Evolutionary conservation across 2,329 filamentous ascomycete genomes (phyloP).

Genomic region (Calonectria pseudoturangicola): DNA sequence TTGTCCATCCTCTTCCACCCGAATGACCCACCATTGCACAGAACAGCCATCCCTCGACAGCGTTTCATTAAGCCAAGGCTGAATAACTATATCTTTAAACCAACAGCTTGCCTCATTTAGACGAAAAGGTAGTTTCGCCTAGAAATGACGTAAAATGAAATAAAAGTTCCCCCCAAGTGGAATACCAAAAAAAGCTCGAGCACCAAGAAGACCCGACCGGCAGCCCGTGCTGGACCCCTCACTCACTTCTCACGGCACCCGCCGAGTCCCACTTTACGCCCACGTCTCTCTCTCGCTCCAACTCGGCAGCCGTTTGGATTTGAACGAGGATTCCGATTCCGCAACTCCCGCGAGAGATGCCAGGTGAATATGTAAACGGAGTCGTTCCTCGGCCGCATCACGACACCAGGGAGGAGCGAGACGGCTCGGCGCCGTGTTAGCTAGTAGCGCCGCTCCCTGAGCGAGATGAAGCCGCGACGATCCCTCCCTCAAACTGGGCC

Average conservation of each 20-base stretch:
- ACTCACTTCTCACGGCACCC: not conserved
- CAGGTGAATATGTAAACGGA: not conserved
- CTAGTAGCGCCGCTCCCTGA: constrained; percentile 13
- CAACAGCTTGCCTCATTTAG: not conserved
- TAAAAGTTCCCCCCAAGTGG: not conserved
- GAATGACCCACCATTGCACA: constrained; percentile 31
- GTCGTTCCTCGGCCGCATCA: constrained; percentile 7
- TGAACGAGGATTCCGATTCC: not conserved
- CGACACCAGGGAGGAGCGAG: constrained; percentile 8
- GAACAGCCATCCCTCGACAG: constrained; percentile 4
- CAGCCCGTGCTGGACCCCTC: constrained; percentile 14
- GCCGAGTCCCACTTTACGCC: constrained; percentile 15
- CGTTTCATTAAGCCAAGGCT: constrained; percentile 17
- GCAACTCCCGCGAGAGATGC: not conserved
- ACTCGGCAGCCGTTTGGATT: constrained; percentile 8
- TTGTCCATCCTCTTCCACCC: constrained; percentile 11
- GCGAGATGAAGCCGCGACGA: constrained; percentile 43
- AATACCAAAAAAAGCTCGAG: not conserved
- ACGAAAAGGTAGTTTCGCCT: not conserved
- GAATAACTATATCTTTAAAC: constrained; percentile 3
- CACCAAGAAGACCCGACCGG: constrained; percentile 9
- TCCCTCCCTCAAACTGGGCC: constrained; percentile 26
- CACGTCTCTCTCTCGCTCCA: not conserved
- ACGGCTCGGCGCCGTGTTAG: constrained; percentile 21
- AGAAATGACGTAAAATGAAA: constrained; percentile 16